phyloP scores from a whole-genome alignment of 1,139 yeast genomes.

The Lizanozyma gosingica region DNA sequence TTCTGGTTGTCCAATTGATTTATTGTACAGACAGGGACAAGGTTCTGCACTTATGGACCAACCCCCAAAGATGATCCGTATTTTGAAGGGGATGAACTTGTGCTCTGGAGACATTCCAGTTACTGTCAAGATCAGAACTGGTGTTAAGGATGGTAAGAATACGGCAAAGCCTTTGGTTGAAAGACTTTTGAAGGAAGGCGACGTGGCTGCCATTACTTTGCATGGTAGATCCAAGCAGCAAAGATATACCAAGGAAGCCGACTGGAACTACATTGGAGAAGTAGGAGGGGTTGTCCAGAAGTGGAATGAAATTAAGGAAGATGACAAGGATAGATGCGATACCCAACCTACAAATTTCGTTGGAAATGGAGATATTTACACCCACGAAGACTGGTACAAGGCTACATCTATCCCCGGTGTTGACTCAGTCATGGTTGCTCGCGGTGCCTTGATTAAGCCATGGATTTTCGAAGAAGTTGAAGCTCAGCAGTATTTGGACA shows the following conservation, averaged over 20 bases:
- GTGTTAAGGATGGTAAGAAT: constrained; percentile 76
- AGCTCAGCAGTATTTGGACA: constrained; percentile 81
- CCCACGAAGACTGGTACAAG: constrained; percentile 80
- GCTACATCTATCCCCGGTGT: constrained; percentile 64
- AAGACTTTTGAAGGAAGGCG: constrained; percentile 66
- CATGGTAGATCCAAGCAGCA: constrained; percentile 97
- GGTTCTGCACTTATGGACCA: constrained; percentile 92
- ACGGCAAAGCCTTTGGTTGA: constrained; percentile 72
- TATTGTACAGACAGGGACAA: constrained; percentile 86
- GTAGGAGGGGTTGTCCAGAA: constrained; percentile 63
- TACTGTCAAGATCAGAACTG: constrained; percentile 87
- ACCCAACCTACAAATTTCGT: constrained; percentile 47
- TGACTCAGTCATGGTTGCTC: constrained; percentile 94
- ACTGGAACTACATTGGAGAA: constrained; percentile 82
- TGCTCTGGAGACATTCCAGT: constrained; percentile 86
- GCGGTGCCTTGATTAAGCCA: constrained; percentile 96
- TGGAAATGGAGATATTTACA: constrained; percentile 91
- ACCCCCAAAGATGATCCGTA: constrained; percentile 70
- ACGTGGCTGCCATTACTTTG: constrained; percentile 83
- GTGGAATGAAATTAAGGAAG: constrained; percentile 41
- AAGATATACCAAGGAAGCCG: constrained; percentile 82
- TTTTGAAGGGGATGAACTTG: constrained; percentile 82
- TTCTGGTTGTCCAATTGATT: constrained; percentile 96
- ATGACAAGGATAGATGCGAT: constrained; percentile 46
- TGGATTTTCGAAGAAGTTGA: constrained; percentile 98